Conservation (phyloP, 2,329 filamentous ascomycete genomes). For the Madurella fahalii region DNA sequence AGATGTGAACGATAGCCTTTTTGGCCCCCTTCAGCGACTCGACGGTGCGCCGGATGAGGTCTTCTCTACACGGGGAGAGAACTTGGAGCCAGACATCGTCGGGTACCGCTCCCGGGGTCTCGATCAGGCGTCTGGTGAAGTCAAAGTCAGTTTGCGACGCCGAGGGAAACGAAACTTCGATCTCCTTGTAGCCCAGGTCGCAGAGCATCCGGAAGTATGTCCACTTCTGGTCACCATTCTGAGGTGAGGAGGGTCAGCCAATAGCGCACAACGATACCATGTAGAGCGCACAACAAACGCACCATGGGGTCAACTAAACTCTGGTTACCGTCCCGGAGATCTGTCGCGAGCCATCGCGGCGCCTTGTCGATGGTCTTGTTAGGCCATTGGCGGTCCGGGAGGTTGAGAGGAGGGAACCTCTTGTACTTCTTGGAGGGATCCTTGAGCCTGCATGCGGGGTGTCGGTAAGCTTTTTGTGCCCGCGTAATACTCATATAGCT, state of each 20-base stretch:
- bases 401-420: constrained; percentile 60
- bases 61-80: constrained; percentile 83
- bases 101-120: constrained; percentile 76
- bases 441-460: constrained; percentile 53
- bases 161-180: constrained; percentile 92
- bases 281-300: constrained; percentile 30
- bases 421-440: constrained; percentile 76
- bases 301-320: constrained; percentile 91
- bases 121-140: constrained; percentile 82
- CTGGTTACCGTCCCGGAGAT: constrained; percentile 91
- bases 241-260: constrained; percentile 18
- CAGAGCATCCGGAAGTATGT: constrained; percentile 91
- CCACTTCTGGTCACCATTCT: constrained; percentile 95
- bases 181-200: constrained; percentile 93
- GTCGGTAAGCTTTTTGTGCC: constrained; percentile 10
- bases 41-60: constrained; percentile 85
- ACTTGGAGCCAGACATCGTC: constrained; percentile 92
- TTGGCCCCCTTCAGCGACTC: constrained; percentile 85
- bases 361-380: constrained; percentile 76
- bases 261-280: constrained; percentile 5
- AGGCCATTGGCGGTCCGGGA: constrained; percentile 78
- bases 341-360: constrained; percentile 85
- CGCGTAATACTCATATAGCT: constrained; percentile 9
- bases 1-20: constrained; percentile 92
- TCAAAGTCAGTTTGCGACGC: constrained; percentile 95